These are phyloP conservation scores for Leptomonas pyrrhocoris DNA, from an alignment of 208 protist species.

Conservation along the genomic window DNA sequence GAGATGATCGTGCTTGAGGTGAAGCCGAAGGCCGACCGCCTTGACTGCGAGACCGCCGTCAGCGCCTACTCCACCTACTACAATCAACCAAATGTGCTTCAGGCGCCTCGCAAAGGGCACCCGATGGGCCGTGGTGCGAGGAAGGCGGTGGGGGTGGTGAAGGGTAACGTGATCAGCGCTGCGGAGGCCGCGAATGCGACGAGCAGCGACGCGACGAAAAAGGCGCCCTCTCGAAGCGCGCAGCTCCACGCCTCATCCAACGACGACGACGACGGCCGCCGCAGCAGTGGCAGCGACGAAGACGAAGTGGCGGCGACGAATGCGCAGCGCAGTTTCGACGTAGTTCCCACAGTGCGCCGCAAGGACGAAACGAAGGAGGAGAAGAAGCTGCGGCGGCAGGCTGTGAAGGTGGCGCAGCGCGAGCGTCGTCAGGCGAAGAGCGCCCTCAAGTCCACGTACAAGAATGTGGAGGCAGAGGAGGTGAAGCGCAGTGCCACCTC, in stretches of 20 bases:
- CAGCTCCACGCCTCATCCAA: background rate
- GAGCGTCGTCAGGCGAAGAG: conserved; percentile 81
- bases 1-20: conserved; percentile 51
- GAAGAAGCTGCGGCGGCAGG: conserved; percentile 77
- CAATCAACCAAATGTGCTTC: conserved; percentile 91
- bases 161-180: conserved; percentile 22
- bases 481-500: conserved; percentile 43
- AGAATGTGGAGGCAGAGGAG: conserved; percentile 72
- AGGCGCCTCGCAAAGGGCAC: conserved; percentile 36
- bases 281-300: conserved; percentile 1
- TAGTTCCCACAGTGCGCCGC: conserved; percentile 32
- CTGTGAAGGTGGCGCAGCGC: conserved; percentile 77
- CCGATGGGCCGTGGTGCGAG: conserved; percentile 18
- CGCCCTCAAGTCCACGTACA: conserved; percentile 78
- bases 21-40: conserved; percentile 37
- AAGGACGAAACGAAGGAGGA: conserved; percentile 88
- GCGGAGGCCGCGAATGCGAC: background rate
- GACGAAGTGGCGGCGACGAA: background rate
- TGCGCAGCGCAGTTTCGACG: background rate
- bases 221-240: too few relatives aligned
- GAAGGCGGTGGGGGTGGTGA: conserved; percentile 25
- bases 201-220: background rate
- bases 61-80: conserved; percentile 82
- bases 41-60: conserved; percentile 88
- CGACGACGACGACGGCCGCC: background rate